Evolutionary conservation across 2,329 filamentous ascomycete species (phyloP).

Genomic region (Aspergillus oerlinghausenensis): DNA sequence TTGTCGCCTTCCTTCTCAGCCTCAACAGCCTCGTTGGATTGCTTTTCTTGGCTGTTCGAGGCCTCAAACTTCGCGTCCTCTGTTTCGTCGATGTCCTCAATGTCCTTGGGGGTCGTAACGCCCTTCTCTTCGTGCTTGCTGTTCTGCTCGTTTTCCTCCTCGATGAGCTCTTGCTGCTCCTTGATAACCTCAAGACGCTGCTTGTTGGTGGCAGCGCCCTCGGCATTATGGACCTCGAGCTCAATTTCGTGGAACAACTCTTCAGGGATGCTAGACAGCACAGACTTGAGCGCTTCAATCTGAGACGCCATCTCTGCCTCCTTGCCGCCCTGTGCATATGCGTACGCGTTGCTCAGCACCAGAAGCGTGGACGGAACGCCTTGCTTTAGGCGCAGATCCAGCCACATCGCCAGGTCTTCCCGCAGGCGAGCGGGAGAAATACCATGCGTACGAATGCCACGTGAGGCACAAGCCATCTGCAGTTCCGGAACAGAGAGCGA

Average conservation of each 20-base stretch:
- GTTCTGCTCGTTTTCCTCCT: constrained; percentile 93
- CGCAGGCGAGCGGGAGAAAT: constrained; percentile 83
- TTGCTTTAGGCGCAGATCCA: constrained; percentile 87
- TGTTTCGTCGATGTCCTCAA: constrained; percentile 91
- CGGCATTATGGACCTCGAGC: constrained; percentile 92
- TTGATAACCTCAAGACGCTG: constrained; percentile 96
- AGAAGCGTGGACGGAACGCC: constrained; percentile 94
- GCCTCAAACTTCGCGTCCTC: constrained; percentile 59
- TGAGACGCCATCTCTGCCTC: constrained; percentile 79
- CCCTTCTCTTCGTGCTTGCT: constrained; percentile 72
- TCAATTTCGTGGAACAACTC: constrained; percentile 99
- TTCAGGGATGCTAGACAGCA: constrained; percentile 91
- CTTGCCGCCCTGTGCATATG: constrained; percentile 75
- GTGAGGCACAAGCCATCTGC: constrained; percentile 84
- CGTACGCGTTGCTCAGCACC: constrained; percentile 94
- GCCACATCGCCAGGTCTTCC: constrained; percentile 87
- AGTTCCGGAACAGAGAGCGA: constrained; percentile 89
- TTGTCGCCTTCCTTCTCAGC: constrained; percentile 37
- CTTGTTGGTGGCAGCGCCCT: constrained; percentile 97
- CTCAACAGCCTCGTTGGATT: constrained; percentile 45
- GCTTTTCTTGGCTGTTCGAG: constrained; percentile 40
- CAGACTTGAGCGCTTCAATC: constrained; percentile 87
- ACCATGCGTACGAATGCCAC: constrained; percentile 87
- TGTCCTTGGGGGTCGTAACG: constrained; percentile 72
- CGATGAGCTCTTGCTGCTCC: constrained; percentile 96